Conservation (phyloP, 495 filamentous ascomycete species). For the Letharia columbiana region DNA sequence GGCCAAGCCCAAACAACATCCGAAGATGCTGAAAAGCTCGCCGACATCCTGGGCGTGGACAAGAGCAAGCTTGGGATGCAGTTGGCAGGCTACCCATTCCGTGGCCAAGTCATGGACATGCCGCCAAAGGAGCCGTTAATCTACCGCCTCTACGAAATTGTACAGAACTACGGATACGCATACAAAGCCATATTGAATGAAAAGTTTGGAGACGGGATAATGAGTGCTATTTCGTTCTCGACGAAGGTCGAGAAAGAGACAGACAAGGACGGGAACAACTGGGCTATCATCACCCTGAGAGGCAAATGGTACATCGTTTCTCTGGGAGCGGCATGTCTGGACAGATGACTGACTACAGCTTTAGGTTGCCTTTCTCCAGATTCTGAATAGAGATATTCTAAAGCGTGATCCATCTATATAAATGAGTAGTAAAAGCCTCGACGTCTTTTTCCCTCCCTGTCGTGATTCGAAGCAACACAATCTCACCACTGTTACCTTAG, state of each 20-base stretch:
- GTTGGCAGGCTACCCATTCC: slow-evolving; percentile 67
- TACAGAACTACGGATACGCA: slow-evolving; percentile 96
- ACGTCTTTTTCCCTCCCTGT: neutral
- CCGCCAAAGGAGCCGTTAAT: slow-evolving; percentile 89
- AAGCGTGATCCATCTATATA: neutral
- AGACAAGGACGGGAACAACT: slow-evolving; percentile 68
- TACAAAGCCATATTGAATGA: slow-evolving; percentile 97
- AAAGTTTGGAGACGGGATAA: slow-evolving; percentile 98
- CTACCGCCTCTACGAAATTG: slow-evolving; percentile 90
- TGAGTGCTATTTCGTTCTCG: slow-evolving; percentile 91
- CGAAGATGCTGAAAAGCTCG: slow-evolving; percentile 68
- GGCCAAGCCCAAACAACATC: slow-evolving; percentile 74
- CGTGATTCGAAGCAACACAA: neutral
- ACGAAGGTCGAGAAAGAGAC: slow-evolving; percentile 95
- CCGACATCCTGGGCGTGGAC: slow-evolving; percentile 55
- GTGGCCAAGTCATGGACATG: slow-evolving; percentile 81
- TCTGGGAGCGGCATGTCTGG: neutral
- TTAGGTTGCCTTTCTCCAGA: slow-evolving; percentile 55
- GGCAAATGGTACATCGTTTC: slow-evolving; percentile 76
- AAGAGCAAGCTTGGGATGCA: slow-evolving; percentile 49
- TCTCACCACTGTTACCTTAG: neutral
- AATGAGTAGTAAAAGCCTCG: no score
- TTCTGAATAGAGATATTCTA: slow-evolving; percentile 37
- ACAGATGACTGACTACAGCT: slow-evolving; percentile 18
- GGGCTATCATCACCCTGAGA: slow-evolving; percentile 84